Evolutionary conservation across 805 yeast genomes (phyloP).

Genomic region (Candida rishiriensis): DNA sequence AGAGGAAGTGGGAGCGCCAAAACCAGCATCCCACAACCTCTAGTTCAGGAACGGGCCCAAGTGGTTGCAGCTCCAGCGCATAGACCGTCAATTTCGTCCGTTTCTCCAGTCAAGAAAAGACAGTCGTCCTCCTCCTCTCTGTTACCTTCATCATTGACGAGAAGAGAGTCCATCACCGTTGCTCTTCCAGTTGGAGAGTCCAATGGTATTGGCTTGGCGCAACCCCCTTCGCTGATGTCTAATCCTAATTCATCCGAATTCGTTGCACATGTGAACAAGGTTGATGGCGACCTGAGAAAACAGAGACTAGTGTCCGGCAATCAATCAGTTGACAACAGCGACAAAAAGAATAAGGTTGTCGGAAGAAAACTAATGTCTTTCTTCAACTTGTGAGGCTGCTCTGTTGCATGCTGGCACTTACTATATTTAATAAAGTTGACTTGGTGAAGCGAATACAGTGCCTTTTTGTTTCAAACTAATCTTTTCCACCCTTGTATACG

Average conservation of each 20-base stretch:
- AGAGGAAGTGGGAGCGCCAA: no score
- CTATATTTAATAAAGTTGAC: no score
- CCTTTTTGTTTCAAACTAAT: no score
- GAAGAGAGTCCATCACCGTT: constrained; percentile 3
- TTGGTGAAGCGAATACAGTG: no score
- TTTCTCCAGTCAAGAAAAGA: background rate
- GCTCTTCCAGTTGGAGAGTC: constrained; percentile 2
- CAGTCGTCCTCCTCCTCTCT: background rate
- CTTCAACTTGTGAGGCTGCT: constrained; percentile 20
- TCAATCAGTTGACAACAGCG: no score
- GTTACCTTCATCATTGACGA: background rate
- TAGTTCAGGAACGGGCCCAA: no score
- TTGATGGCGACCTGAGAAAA: constrained; percentile 3
- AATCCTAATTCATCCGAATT: constrained; percentile 5
- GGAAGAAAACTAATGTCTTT: constrained; percentile 24
- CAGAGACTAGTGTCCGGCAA: background rate
- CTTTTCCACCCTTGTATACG: no score
- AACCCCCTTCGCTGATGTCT: constrained; percentile 3
- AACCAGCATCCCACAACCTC: no score
- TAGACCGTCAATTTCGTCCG: background rate
- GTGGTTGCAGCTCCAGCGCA: no score
- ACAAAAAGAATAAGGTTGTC: background rate
- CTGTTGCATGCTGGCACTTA: no score
- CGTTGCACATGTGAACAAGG: constrained; percentile 1
- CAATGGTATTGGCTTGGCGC: background rate